Evolutionary conservation across 768 basidiomycete species (phyloP).

Genomic region (Trametes maxima): DNA sequence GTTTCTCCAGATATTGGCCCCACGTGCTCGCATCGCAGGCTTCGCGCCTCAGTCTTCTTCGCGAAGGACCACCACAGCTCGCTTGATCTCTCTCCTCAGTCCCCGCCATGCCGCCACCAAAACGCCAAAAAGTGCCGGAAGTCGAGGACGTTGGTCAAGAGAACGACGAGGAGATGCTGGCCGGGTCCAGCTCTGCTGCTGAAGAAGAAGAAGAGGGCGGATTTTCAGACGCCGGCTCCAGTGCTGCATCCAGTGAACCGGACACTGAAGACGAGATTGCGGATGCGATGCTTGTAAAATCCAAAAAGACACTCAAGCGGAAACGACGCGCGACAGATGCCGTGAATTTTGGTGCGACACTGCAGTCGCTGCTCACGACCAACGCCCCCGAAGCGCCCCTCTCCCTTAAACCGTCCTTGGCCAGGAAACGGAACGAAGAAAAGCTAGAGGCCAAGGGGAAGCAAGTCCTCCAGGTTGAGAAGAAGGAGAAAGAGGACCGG

Average conservation of each 20-base stretch:
- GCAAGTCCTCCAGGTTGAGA: slow-evolving; percentile 69
- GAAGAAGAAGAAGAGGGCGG: slow-evolving; percentile 16
- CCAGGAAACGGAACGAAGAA: slow-evolving; percentile 70
- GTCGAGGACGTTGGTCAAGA: slow-evolving; percentile 33
- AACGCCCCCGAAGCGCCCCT: slow-evolving; percentile 73
- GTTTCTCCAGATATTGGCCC: neutral
- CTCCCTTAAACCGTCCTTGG: slow-evolving; percentile 76
- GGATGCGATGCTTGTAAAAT: slow-evolving; percentile 58
- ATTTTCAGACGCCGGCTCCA: slow-evolving; percentile 11
- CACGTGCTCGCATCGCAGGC: slow-evolving; percentile 9
- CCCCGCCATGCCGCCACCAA: slow-evolving; percentile 50
- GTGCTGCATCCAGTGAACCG: slow-evolving; percentile 22
- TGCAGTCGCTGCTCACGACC: slow-evolving; percentile 73
- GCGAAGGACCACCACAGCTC: neutral
- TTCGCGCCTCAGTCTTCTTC: neutral
- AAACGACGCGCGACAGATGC: slow-evolving; percentile 80
- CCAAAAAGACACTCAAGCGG: slow-evolving; percentile 78
- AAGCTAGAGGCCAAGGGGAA: slow-evolving; percentile 74
- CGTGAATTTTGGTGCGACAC: slow-evolving; percentile 71
- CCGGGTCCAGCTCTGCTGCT: slow-evolving; percentile 18
- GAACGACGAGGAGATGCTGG: slow-evolving; percentile 17
- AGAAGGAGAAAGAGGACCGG: slow-evolving; percentile 73
- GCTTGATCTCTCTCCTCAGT: neutral
- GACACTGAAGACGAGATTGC: slow-evolving; percentile 71
- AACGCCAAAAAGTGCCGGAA: slow-evolving; percentile 49